phyloP scores from a whole-genome alignment of 306 rosid genomes.

The Cercis canadensis region DNA sequence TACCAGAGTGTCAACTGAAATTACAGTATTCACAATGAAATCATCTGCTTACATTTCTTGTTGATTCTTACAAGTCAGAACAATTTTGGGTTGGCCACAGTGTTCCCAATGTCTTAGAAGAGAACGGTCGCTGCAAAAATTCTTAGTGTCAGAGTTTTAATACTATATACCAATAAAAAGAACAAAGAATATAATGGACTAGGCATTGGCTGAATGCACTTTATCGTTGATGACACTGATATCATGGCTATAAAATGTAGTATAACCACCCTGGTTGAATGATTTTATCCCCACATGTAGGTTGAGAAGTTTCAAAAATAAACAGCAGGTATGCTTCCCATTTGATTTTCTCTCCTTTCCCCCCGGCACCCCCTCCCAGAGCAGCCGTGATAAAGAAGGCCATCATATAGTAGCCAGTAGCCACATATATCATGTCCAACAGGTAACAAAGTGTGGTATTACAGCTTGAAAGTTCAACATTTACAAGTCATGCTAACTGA shows the following conservation, averaged over 20 bases:
- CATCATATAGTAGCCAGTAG: background rate
- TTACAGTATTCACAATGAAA: constrained; percentile 35
- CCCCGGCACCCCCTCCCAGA: background rate
- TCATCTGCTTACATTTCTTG: constrained; percentile 78
- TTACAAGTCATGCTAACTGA: constrained; percentile 6
- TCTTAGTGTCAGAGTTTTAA: background rate
- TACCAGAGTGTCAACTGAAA: constrained; percentile 24
- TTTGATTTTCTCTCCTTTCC: too few species aligned
- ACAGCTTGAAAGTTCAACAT: constrained; percentile 6
- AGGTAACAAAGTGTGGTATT: constrained; percentile 5
- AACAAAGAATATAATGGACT: background rate
- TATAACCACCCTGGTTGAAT: constrained; percentile 7
- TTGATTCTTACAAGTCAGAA: constrained; percentile 85
- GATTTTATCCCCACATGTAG: constrained; percentile 17
- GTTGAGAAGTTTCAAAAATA: background rate
- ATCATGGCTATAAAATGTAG: constrained; percentile 13
- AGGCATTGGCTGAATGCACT: background rate
- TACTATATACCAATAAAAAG: background rate
- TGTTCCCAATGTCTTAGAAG: constrained; percentile 92
- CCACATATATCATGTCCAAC: too few species aligned
- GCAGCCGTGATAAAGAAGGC: background rate
- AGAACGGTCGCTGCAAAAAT: constrained; percentile 59
- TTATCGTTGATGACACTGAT: background rate
- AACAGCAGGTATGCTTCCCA: constrained; percentile 4
- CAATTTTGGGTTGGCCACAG: constrained; percentile 89